phyloP scores from a whole-genome alignment of 805 yeast genomes.

The Cyberlindnera bimundalis region DNA sequence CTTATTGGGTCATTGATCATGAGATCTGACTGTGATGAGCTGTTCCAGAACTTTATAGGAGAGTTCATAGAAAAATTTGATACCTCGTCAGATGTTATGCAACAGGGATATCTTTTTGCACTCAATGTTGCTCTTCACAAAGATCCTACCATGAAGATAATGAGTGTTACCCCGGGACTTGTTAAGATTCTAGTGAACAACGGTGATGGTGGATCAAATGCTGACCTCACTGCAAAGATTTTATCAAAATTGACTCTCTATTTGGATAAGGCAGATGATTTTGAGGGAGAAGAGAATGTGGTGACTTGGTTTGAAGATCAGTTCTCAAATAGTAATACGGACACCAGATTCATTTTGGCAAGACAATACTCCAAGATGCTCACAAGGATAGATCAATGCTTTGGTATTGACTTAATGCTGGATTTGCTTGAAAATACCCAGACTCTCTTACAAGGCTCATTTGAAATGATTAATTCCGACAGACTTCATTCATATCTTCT shows the following conservation, averaged over 20 bases:
- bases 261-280: conserved; percentile 15
- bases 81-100: neutral
- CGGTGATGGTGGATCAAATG: conserved; percentile 1
- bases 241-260: conserved; percentile 21
- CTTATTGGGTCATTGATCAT: conserved; percentile 31
- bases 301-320: conserved; percentile 44
- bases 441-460: conserved; percentile 28
- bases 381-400: conserved; percentile 31
- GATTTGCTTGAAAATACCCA: conserved; percentile 25
- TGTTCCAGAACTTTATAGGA: conserved; percentile 9
- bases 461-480: conserved; percentile 32
- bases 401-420: conserved; percentile 41
- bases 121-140: conserved; percentile 24
- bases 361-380: conserved; percentile 56
- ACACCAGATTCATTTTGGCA: conserved; percentile 61
- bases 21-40: conserved; percentile 24
- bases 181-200: neutral
- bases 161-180: neutral
- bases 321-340: conserved; percentile 47
- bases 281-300: conserved; percentile 41
- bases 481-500: conserved; percentile 34
- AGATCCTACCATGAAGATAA: conserved; percentile 13
- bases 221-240: conserved; percentile 24
- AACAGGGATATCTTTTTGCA: conserved; percentile 17
- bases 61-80: conserved; percentile 20